Conservation (phyloP, 176 grass and related monocot species). For the Canna indica region DNA sequence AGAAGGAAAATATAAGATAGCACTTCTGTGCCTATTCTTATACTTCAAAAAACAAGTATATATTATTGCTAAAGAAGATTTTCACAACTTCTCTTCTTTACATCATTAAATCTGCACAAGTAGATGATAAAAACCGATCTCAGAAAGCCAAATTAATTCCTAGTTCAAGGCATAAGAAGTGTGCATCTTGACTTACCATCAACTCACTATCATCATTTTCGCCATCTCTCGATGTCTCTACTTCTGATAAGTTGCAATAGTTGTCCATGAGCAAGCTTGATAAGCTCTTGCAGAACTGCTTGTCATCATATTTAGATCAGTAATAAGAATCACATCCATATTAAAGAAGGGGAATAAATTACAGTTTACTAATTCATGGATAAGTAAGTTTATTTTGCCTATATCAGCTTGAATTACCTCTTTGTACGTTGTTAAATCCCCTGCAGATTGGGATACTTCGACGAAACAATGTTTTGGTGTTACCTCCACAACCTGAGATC, state of each 20-base stretch:
- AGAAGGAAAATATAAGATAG: no score
- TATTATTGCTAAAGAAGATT: no score
- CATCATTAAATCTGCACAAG: no score
- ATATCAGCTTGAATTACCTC: conserved; percentile 22
- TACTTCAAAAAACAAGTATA: no score
- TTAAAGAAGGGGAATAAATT: not conserved
- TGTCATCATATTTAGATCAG: not conserved
- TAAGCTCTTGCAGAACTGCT: conserved; percentile 54
- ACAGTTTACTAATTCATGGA: not conserved
- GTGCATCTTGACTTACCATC: not conserved
- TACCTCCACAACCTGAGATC: conserved; percentile 46
- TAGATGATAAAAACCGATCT: no score
- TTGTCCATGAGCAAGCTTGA: conserved; percentile 35
- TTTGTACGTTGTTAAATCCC: conserved; percentile 50
- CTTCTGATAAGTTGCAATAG: conserved; percentile 14
- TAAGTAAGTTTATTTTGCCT: not conserved
- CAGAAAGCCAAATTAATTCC: no score
- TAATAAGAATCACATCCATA: not conserved
- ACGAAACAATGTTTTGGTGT: conserved; percentile 39
- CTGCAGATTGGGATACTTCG: conserved; percentile 45
- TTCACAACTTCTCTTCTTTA: no score
- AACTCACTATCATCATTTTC: not conserved
- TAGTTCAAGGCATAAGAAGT: not conserved
- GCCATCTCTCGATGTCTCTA: not conserved
- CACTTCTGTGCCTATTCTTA: no score